Base-by-base conservation (phyloP, 805 yeast species). In the Kodamaea nitidulidarum region DNA sequence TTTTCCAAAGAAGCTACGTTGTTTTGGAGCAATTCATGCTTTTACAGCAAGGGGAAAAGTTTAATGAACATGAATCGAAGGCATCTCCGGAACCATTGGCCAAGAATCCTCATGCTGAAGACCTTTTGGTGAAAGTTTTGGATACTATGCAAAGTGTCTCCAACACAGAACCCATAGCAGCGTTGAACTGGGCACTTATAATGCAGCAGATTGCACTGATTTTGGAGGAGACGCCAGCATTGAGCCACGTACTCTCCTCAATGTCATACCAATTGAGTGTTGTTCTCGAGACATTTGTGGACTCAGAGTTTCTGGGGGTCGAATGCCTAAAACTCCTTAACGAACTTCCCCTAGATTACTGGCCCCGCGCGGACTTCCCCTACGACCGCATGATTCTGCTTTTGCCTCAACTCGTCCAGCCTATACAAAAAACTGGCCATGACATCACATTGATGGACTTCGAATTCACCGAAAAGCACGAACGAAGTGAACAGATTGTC, bases 221-320 rank as follows among this genome's bases (percentile, higher is more conserved):
- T 7, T 18, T 43, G 10, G 28, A 29, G 9, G 34, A 22, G 4
- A 20, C 36, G 9, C 24, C 43, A 2, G 21, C 38, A 7, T 39
- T 43, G 9, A 27, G 25, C 15, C 43, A 44, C 17, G 28, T 48
- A 4, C 20, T 42, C 8, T 34, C 33, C n/a, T 41, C 52, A 2
- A 40, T 53, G 25, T 47, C 54, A 4, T 45, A 42, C 35, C 56
- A 53, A 28, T 27, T 36, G 10, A 27, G 22, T 14, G 11, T 34
- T 7, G 32, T 39, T 5, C 32, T 39, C 17, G 42, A 39, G n/a
- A 34, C 42, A 5, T 34, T 42, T 25, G 35, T 34, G 10, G 39
- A 34, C n/a, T 5, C 17, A 4, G 14, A 24, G 10, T 15, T 39
- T 10, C 29, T 32, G 30, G 24, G 24, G 4, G 24, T 35, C 27